These are phyloP conservation scores for Centrapalus pauciflorus DNA, from an alignment of 129 eudicot species.

Conservation along the genomic window DNA sequence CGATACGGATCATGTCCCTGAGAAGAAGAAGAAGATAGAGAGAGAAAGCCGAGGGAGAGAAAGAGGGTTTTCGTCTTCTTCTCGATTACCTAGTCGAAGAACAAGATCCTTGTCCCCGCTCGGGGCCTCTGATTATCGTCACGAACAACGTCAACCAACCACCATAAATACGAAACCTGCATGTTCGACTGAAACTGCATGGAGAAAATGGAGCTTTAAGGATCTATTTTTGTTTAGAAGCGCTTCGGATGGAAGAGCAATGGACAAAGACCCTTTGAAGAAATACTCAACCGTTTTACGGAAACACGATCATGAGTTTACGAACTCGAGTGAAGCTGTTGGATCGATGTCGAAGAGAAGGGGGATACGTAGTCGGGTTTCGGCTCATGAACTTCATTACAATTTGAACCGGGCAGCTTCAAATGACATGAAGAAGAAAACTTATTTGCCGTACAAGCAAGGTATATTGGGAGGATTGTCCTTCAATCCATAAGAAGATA, in stretches of 20 bases:
- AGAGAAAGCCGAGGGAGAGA: slow-evolving; percentile 60
- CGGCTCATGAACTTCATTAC: slow-evolving; percentile 85
- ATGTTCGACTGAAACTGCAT: too few species aligned
- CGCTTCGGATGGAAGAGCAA: slow-evolving; percentile 84
- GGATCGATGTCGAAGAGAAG: slow-evolving; percentile 37
- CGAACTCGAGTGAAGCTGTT: too few species aligned
- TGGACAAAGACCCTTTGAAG: slow-evolving; percentile 65
- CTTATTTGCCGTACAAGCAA: slow-evolving; percentile 81
- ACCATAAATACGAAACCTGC: too few species aligned
- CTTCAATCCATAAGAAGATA: slow-evolving; percentile 37
- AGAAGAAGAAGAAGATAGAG: too few species aligned
- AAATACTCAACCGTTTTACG: slow-evolving; percentile 39
- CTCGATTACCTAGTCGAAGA: slow-evolving; percentile 39
- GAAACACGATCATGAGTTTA: slow-evolving; percentile 29
- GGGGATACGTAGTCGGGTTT: slow-evolving; percentile 50
- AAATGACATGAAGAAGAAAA: slow-evolving; percentile 77
- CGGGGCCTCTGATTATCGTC: slow-evolving; percentile 41
- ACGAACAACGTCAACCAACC: too few species aligned
- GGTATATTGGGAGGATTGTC: slow-evolving; percentile 58
- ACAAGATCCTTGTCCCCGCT: slow-evolving; percentile 74
- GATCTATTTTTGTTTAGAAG: slow-evolving; percentile 82
- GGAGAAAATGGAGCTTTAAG: slow-evolving; percentile 65
- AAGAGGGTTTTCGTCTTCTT: slow-evolving; percentile 27
- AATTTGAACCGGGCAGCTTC: slow-evolving; percentile 58
- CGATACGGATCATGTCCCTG: too few species aligned